phyloP scores from a whole-genome alignment of 129 eudicot genomes.

The Smallanthus sonchifolius region DNA sequence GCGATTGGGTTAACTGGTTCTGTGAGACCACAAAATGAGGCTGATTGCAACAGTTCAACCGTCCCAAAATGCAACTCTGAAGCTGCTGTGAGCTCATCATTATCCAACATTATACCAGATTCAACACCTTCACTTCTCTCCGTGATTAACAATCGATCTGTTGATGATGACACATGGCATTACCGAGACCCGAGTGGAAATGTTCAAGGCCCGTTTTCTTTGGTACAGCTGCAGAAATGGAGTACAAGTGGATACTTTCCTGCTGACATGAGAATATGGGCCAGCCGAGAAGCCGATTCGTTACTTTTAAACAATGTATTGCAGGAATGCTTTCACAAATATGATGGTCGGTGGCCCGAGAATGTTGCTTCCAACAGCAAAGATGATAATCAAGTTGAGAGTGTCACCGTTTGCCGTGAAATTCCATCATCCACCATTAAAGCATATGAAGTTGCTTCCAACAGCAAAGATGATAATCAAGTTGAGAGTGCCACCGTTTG shows the following conservation, averaged over 20 bases:
- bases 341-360: constrained; percentile 14
- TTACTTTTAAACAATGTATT: constrained; percentile 63
- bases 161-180: constrained; percentile 60
- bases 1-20: constrained; percentile 25
- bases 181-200: constrained; percentile 86
- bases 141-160: constrained; percentile 26
- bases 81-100: constrained; percentile 31
- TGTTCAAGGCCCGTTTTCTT: constrained; percentile 87
- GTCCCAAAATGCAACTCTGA: constrained; percentile 30
- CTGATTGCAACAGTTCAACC: constrained; percentile 17
- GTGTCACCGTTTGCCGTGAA: constrained; percentile 19
- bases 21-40: constrained; percentile 34
- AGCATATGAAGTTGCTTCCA: no score
- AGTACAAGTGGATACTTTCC: constrained; percentile 79
- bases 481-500: constrained; percentile 15
- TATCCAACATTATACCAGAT: constrained; percentile 37
- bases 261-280: constrained; percentile 80
- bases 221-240: constrained; percentile 85
- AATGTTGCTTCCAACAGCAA: background rate
- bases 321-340: constrained; percentile 38
- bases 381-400: constrained; percentile 23
- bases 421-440: constrained; percentile 25
- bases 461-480: constrained; percentile 24
- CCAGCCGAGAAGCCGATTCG: constrained; percentile 53
- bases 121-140: constrained; percentile 38